Percentiles rank a stretch among this genome's conserved stretches.
Evolutionary conservation across 495 filamentous ascomycete genomes (phyloP).

Genomic region (Neurospora sp.): DNA sequence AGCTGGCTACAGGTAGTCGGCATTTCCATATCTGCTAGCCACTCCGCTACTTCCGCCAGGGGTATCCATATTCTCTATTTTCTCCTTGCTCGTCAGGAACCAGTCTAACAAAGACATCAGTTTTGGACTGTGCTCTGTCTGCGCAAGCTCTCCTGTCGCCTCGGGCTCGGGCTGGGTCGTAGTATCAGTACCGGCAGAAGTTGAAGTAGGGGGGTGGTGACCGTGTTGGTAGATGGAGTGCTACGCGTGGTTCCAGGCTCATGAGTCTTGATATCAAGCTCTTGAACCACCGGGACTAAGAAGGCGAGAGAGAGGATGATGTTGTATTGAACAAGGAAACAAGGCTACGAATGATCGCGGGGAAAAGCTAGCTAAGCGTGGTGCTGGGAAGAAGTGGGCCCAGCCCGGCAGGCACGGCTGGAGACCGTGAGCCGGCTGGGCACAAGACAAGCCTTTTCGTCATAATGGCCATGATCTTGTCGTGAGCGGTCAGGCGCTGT

Average conservation of each 20-base stretch:
- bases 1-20: slow-evolving; percentile 21
- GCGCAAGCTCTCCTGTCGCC: background rate
- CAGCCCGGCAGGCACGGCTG: no score
- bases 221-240: background rate
- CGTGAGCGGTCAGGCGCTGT: background rate
- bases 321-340: no score
- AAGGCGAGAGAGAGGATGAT: no score
- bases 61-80: background rate
- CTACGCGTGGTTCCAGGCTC: no score
- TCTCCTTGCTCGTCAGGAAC: background rate
- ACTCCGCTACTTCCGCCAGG: background rate
- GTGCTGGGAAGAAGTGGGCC: no score
- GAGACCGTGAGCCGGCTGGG: no score
- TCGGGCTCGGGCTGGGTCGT: background rate
- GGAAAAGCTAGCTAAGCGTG: no score
- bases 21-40: background rate
- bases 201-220: background rate
- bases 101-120: background rate
- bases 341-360: no score
- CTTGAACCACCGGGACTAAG: no score
- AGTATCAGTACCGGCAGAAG: background rate
- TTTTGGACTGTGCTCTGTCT: background rate
- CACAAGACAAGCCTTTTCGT: no score
- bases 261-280: background rate
- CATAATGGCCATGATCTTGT: background rate